These are phyloP conservation scores for Globisporangium acanthophoron DNA, from an alignment of 352 stramenopile species.

Conservation along the genomic window DNA sequence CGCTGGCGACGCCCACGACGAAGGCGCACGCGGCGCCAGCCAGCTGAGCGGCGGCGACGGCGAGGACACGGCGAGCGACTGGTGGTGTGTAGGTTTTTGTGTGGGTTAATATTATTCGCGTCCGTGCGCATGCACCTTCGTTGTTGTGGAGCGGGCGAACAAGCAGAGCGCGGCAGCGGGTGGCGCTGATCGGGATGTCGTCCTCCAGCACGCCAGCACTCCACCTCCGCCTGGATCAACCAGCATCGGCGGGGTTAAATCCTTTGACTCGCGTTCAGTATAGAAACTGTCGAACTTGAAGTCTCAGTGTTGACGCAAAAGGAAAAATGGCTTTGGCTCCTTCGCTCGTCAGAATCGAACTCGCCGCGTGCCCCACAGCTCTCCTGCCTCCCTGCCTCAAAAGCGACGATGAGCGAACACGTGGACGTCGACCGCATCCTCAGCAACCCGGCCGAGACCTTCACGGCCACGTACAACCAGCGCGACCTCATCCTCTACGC, in stretches of 20 bases:
- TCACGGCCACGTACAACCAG: conserved; percentile 79
- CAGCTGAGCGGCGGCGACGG: neutral
- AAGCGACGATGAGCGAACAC: conserved; percentile 27
- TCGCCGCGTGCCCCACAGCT: neutral
- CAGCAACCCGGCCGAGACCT: conserved; percentile 34
- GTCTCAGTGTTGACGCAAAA: conserved; percentile 1
- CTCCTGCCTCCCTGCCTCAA: neutral
- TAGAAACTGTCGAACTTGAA: neutral
- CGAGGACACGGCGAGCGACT: too few species aligned
- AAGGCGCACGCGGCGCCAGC: neutral
- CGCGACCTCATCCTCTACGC: conserved; percentile 88
- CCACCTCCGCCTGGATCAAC: too few species aligned
- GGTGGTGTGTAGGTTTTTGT: neutral
- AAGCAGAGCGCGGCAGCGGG: too few species aligned
- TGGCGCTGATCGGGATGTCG: too few species aligned
- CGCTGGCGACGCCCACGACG: conserved; percentile 5
- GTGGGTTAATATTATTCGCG: neutral
- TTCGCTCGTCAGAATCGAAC: neutral
- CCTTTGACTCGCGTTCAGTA: neutral
- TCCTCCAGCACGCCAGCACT: neutral
- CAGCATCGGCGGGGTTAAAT: neutral
- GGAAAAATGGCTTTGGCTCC: neutral
- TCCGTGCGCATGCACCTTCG: too few species aligned
- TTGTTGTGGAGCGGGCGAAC: too few species aligned
- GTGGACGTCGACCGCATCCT: conserved; percentile 67